Conservation (phyloP, 495 filamentous ascomycete species). For the Monascus purpureus region DNA sequence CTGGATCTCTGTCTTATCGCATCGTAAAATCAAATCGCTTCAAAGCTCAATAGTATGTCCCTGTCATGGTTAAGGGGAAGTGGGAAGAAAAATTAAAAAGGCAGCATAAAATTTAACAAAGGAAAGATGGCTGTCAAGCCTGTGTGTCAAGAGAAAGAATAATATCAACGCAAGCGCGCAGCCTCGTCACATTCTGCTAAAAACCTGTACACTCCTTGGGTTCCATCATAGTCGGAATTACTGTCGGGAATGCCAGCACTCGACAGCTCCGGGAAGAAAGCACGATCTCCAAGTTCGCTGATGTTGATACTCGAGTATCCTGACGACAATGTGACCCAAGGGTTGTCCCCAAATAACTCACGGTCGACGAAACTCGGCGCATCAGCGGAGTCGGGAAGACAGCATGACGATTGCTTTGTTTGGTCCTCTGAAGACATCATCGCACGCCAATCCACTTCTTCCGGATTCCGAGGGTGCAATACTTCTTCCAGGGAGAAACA, state of each 20-base stretch:
- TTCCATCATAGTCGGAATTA: constrained; percentile 54
- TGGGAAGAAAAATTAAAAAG: too few relatives aligned
- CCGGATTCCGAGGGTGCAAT: constrained; percentile 11
- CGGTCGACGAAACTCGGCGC: constrained; percentile 33
- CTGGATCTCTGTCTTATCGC: too few relatives aligned
- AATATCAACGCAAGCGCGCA: constrained; percentile 7
- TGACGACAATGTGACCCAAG: constrained; percentile 35
- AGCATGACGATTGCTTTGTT: constrained; percentile 12
- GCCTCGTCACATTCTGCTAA: constrained; percentile 71
- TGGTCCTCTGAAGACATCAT: constrained; percentile 38
- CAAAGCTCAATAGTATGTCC: background rate
- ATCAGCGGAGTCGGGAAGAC: constrained; percentile 10
- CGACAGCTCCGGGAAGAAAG: constrained; percentile 24
- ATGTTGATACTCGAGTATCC: constrained; percentile 40
- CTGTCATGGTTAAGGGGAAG: constrained; percentile 2
- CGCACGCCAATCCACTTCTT: constrained; percentile 37
- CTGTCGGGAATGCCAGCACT: constrained; percentile 21
- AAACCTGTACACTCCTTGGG: constrained; percentile 79
- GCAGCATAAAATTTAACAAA: constrained; percentile 1
- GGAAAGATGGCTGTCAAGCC: constrained; percentile 13
- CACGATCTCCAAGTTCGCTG: constrained; percentile 36
- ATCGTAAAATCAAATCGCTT: background rate
- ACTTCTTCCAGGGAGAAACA: constrained; percentile 19
- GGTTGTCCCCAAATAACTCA: constrained; percentile 31
- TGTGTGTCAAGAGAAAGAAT: constrained; percentile 3